Conservation (phyloP, 169 alveolate genomes). For the Plasmodium billcollinsi region DNA sequence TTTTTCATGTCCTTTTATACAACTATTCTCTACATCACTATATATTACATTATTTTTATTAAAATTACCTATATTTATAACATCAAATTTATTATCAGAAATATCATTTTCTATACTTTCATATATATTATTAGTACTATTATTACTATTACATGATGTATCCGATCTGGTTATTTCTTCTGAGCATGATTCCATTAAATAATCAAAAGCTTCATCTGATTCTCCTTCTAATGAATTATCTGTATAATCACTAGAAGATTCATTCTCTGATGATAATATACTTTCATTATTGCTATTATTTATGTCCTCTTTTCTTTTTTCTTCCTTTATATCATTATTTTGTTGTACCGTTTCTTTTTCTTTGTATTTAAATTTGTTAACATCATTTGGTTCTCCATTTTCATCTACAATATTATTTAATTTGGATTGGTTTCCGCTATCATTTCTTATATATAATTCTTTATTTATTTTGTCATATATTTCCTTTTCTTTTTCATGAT, state of each 20-base stretch:
- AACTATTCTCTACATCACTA: not conserved
- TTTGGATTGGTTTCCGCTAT: not conserved
- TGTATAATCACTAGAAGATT: too few species aligned
- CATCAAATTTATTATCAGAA: not conserved
- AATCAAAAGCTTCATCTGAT: constrained; percentile 27
- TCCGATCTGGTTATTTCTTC: constrained; percentile 62
- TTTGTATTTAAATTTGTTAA: not conserved
- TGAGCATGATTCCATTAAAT: constrained; percentile 29
- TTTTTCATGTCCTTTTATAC: constrained; percentile 4
- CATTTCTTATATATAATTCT: not conserved
- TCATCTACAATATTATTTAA: not conserved
- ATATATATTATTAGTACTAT: not conserved
- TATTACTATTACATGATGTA: constrained; percentile 11
- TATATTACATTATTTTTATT: not conserved
- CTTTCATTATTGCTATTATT: not conserved
- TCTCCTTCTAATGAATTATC: not conserved
- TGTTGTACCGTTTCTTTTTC: not conserved
- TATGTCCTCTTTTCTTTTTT: not conserved
- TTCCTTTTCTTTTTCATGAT: not conserved
- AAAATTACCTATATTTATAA: not conserved
- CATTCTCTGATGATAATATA: not conserved
- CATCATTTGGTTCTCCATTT: not conserved
- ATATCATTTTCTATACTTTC: not conserved
- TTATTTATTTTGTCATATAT: not conserved
- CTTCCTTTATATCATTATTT: not conserved